Conservation (phyloP, 148 eudicot genomes). For the Pouteria glomerata region DNA sequence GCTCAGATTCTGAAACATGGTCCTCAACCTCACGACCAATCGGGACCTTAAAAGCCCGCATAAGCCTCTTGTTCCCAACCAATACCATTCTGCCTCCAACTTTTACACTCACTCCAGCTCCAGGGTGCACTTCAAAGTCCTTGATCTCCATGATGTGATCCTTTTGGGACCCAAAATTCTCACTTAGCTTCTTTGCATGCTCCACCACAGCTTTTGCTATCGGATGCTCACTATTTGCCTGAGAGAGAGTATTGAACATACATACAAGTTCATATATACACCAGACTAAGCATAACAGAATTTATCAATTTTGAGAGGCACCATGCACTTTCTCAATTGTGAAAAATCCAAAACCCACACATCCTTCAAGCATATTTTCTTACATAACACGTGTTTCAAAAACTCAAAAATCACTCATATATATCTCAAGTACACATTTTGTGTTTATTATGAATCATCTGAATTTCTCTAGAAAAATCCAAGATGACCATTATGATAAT, state of each 20-base stretch:
- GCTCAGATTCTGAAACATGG: slow-evolving; percentile 55
- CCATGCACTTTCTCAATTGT: not conserved
- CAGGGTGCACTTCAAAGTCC: slow-evolving; percentile 91
- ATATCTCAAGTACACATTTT: not conserved
- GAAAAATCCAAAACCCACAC: not conserved
- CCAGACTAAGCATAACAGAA: not conserved
- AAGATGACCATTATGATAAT: not conserved
- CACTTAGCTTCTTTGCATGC: slow-evolving; percentile 66
- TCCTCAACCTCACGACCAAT: slow-evolving; percentile 53
- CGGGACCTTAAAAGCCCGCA: slow-evolving; percentile 49
- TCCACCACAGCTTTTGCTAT: slow-evolving; percentile 81
- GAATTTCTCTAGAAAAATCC: not conserved
- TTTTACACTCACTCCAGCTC: slow-evolving; percentile 89
- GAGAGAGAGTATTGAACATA: slow-evolving; percentile 2
- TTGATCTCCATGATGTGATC: slow-evolving; percentile 53
- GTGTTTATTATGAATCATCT: not conserved
- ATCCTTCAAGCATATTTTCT: not conserved
- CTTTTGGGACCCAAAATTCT: slow-evolving; percentile 29
- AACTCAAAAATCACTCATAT: not conserved
- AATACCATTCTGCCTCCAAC: slow-evolving; percentile 62
- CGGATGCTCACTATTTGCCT: slow-evolving; percentile 97
- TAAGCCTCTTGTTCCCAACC: slow-evolving; percentile 87
- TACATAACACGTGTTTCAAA: not conserved
- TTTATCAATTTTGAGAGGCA: not conserved
- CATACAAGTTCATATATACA: not conserved